Evolutionary conservation across 2,329 filamentous ascomycete species (phyloP).

Genomic region (Gnomoniopsis smithogilvyi): DNA sequence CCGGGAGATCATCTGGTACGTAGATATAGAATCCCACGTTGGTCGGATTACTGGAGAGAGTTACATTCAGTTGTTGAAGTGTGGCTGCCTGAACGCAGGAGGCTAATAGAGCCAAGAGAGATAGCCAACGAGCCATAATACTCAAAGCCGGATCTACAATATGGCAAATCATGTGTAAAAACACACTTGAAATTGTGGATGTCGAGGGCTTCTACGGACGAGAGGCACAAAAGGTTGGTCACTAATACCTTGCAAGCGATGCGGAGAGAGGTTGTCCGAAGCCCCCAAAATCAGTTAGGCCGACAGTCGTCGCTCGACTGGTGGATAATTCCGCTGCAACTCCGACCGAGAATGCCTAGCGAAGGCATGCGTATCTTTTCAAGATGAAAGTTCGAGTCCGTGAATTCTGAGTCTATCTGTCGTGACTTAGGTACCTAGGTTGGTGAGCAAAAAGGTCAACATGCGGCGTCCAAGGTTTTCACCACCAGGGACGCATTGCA

Average conservation of each 20-base stretch:
- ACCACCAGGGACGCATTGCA: too few relatives aligned
- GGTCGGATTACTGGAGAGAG: constrained; percentile 45
- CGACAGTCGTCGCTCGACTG: not conserved
- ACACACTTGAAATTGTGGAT: not conserved
- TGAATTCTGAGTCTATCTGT: too few relatives aligned
- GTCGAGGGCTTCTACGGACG: not conserved
- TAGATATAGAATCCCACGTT: constrained; percentile 52
- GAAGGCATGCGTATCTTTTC: not conserved
- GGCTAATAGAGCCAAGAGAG: not conserved
- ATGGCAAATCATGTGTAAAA: too few relatives aligned
- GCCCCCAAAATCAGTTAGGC: not conserved
- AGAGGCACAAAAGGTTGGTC: not conserved
- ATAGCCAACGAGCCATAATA: not conserved
- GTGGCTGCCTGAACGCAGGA: constrained; percentile 21
- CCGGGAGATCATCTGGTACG: constrained; percentile 38
- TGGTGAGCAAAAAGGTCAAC: too few relatives aligned
- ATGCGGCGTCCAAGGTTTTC: too few relatives aligned
- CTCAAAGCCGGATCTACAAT: not conserved
- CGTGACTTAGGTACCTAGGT: too few relatives aligned
- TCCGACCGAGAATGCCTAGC: not conserved
- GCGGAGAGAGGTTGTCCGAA: not conserved
- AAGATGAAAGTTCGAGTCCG: too few relatives aligned
- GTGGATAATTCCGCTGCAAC: not conserved
- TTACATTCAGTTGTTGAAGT: constrained; percentile 23
- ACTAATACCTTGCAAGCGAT: not conserved